Conservation (phyloP, 1,284 basidiomycete genomes). For the Melampsora occidentalis region DNA sequence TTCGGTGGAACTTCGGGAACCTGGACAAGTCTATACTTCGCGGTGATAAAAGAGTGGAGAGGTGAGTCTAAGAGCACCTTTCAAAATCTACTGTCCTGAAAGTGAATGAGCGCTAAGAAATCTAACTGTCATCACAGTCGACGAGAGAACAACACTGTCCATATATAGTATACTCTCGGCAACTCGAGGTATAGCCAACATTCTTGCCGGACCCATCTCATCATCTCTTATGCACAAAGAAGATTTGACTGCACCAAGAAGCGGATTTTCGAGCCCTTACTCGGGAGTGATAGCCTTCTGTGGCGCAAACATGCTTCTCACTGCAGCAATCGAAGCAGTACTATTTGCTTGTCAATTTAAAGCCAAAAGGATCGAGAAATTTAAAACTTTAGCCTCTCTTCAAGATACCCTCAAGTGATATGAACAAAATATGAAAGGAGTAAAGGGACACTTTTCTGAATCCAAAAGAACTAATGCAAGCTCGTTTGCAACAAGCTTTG, state of each 20-base stretch:
- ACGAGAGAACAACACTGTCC: constrained; percentile 48
- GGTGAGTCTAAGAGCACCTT: background rate
- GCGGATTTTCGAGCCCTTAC: constrained; percentile 8
- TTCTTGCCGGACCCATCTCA: constrained; percentile 57
- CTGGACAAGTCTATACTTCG: constrained; percentile 41
- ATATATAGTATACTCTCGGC: constrained; percentile 56
- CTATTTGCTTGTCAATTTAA: too few species aligned
- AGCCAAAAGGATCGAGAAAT: too few species aligned
- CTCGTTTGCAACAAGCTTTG: too few species aligned
- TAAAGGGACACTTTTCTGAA: too few species aligned
- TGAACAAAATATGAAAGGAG: too few species aligned
- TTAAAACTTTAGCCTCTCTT: too few species aligned
- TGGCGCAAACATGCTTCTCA: background rate
- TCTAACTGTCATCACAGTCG: background rate
- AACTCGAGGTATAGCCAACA: constrained; percentile 56
- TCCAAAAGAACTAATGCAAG: too few species aligned
- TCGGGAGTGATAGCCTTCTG: constrained; percentile 1
- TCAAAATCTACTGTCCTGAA: background rate
- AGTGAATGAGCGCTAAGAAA: background rate
- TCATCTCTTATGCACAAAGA: constrained; percentile 49
- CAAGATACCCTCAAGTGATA: too few species aligned
- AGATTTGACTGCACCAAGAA: background rate
- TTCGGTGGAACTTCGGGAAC: constrained; percentile 31
- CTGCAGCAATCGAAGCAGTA: constrained; percentile 1
- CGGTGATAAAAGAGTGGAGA: background rate